Evolutionary conservation across 2,329 filamentous ascomycete genomes (phyloP), one percentile per base, ranked within the genome.

Genomic region (Penicillium sp.): DNA sequence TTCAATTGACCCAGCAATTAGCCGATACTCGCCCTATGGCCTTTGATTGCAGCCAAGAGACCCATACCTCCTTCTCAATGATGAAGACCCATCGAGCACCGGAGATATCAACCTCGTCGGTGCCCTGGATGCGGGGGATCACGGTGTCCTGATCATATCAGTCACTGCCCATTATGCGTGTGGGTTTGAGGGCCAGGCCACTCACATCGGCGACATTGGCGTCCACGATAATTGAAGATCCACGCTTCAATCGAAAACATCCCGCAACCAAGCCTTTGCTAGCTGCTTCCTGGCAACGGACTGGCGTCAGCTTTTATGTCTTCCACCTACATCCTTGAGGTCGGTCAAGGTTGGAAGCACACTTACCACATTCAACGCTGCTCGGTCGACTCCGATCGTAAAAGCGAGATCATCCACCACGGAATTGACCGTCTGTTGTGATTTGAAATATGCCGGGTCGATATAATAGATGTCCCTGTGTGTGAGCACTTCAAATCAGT

Each of bases 391-490:
- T 4, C 79, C 79, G 63, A 88, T 83, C 0, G 86, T 88, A 64
- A 79, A 82, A 1, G 86, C 85, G 55, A 89, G 76, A 63, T 86
- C 84, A 67, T 89, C 86, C 11, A 88, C 77, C 55, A 83, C 83
- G 53, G 76, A 77, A 70, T 88, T 83, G 3, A 89, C 85, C 1
- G 82, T 75, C 14, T 73, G 68, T 65, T 89, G 86, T 39, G 80
- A 83, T 42, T 79, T 78, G 66, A 88, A 89, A 8, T 86, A 78
- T 42, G 79, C 78, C 1, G 86, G 84, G 61, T 88, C 84, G 52
- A 80, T 82, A 68, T 89, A 89, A 66, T 85, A 89, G 34, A 89
- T 83, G 63, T 88, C 86, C 62, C 86, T 88, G 59, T 20, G 6
- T 47, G 12, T 10, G 54, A 34, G n/a, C 12, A 15, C 1, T 47